Percentiles rank a stretch among this genome's conserved stretches.
phyloP scores from a whole-genome alignment of 768 basidiomycete species.

The Xanthoconium purpureum region DNA sequence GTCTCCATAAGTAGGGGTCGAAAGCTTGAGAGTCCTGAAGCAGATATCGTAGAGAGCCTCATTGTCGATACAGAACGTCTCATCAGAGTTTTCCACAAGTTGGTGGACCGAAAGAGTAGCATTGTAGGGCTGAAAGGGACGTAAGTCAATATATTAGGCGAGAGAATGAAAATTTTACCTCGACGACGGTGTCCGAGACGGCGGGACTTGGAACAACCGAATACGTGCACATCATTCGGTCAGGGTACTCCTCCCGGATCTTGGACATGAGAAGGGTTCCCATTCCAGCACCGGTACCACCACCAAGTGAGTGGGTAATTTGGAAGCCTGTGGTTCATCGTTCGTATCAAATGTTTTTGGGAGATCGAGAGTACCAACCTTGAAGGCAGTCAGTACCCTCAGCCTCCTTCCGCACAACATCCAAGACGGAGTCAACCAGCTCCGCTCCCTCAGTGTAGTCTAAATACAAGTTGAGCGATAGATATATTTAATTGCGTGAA shows the following conservation, averaged over 20 bases:
- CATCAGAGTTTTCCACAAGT: constrained; percentile 98
- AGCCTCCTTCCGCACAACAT: constrained; percentile 98
- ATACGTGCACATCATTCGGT: constrained; percentile 99
- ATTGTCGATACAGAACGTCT: constrained; percentile 99
- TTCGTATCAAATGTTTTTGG: constrained; percentile 4
- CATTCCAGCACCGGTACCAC: constrained; percentile 99
- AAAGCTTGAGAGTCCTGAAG: constrained; percentile 95
- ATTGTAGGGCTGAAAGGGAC: constrained; percentile 80
- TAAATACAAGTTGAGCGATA: neutral
- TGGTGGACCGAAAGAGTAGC: constrained; percentile 98
- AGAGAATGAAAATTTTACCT: constrained; percentile 44
- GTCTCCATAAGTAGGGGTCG: constrained; percentile 94
- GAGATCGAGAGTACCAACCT: constrained; percentile 49
- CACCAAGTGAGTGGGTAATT: constrained; percentile 97
- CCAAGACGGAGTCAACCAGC: constrained; percentile 95
- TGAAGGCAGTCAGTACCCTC: constrained; percentile 97
- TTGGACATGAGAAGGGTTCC: constrained; percentile 98
- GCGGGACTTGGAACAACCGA: constrained; percentile 97
- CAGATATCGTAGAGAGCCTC: constrained; percentile 99
- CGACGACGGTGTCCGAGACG: constrained; percentile 98
- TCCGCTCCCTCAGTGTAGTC: constrained; percentile 95
- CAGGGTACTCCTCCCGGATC: constrained; percentile 98
- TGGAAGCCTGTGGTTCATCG: constrained; percentile 72
- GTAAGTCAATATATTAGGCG: constrained; percentile 1
- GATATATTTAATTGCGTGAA: accelerated